Base-by-base conservation (phyloP, 1,284 basidiomycete genomes). In the Porodaedalea pini region DNA sequence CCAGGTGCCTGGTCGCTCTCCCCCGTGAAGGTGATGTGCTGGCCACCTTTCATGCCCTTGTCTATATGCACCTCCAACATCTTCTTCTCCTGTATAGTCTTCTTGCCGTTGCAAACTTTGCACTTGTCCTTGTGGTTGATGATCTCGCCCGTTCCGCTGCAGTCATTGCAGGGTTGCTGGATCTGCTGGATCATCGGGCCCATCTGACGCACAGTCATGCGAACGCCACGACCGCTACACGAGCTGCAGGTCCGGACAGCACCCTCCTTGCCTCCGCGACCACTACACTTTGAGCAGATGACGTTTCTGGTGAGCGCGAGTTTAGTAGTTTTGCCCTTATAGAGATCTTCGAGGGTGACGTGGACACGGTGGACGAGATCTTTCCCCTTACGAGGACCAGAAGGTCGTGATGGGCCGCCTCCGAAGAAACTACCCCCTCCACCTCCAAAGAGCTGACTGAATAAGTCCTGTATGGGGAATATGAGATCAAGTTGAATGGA, bases 121-220 rank as follows among this genome's bases (percentile, higher is more conserved):
- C 97, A 99, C 64, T 89, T 83, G 78, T 99, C 94, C 75, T 96
- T 98, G 57, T 80, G 71, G 74, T 94, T 94, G 78, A 99, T 97
- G 67, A 92, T 81, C 75, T 99, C 96, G 63, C 97, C 97, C 21
- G 85, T 82, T 32, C 93, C 97, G 54, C 80, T 81, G 73, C 97
- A 99, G 32, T 98, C 95, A 69, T 90, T 86, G 77, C 97, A 99
- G 51, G 87, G 82, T 64, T 94, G 91, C 72, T 99, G 97, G 68
- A 99, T 92, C 75, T 99, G 97, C 76, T 99, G 97, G 66, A 99
- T 94, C 97, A 99, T 99, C 15, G 97, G 97, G 36, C 97, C 97
- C 83, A 97, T 89, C 73, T 98, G 96, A 61, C 97, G 90, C 60
- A 98, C 78, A 57, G 90, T 92, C 67, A 98, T 76, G 73, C 90